These are phyloP conservation scores for Leishmania major DNA, from an alignment of 208 protist species.

Conservation along the genomic window DNA sequence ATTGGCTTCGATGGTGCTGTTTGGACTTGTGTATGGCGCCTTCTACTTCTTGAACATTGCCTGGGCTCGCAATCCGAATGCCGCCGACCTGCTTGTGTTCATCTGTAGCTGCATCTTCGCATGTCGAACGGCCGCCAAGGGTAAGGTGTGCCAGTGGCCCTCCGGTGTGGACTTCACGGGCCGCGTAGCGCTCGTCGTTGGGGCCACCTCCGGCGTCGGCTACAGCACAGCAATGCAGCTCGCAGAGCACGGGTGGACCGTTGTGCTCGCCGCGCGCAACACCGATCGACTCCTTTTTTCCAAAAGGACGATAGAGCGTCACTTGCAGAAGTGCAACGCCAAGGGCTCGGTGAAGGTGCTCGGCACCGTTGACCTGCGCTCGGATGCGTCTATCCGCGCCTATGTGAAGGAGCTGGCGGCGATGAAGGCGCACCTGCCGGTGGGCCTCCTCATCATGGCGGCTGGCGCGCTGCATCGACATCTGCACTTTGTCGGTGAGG, in stretches of 20 bases:
- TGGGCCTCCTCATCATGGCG: slow-evolving; percentile 78
- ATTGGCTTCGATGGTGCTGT: slow-evolving; percentile 18
- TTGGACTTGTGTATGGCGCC: slow-evolving; percentile 14
- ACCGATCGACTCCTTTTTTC: slow-evolving; percentile 57
- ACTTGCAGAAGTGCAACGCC: slow-evolving; percentile 15
- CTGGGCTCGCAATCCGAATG: slow-evolving; percentile 19
- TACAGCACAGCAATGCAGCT: slow-evolving; percentile 74
- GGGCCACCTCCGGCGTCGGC: slow-evolving; percentile 81
- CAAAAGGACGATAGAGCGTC: slow-evolving; percentile 39
- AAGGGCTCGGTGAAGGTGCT: slow-evolving; percentile 58
- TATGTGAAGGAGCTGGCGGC: slow-evolving; percentile 49
- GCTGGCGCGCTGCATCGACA: slow-evolving; percentile 75
- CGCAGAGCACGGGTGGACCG: slow-evolving; percentile 71
- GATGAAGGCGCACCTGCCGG: slow-evolving; percentile 43
- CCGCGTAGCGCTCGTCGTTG: slow-evolving; percentile 78
- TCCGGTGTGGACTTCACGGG: slow-evolving; percentile 50
- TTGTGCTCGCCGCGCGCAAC: slow-evolving; percentile 72
- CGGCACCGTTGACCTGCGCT: slow-evolving; percentile 67
- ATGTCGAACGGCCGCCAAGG: slow-evolving; percentile 52
- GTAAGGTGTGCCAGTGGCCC: slow-evolving; percentile 67
- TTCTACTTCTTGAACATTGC: slow-evolving; percentile 23
- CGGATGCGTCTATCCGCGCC: slow-evolving; percentile 66
- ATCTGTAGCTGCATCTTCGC: slow-evolving; percentile 39
- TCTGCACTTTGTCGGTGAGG: slow-evolving; percentile 34
- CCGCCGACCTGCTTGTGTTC: slow-evolving; percentile 36